Evolutionary conservation across 306 rosid genomes (phyloP).

Genomic region (Prunus mongolica): DNA sequence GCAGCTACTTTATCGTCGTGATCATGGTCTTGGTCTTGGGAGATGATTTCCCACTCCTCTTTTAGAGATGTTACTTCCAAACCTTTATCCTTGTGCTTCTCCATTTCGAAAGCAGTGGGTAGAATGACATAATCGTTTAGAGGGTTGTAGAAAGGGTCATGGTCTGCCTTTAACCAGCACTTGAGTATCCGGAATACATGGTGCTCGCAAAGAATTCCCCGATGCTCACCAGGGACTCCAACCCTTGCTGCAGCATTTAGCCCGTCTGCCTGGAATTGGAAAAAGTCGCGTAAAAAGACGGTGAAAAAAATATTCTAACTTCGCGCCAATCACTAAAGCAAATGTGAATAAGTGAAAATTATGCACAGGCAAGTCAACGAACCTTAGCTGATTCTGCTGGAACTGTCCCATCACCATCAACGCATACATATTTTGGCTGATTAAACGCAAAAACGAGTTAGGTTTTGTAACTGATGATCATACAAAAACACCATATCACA

Average conservation of each 20-base stretch:
- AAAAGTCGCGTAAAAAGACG: neutral
- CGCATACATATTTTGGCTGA: constrained; percentile 70
- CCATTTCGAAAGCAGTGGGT: constrained; percentile 78
- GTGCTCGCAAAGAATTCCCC: constrained; percentile 78
- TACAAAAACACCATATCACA: neutral
- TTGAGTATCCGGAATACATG: constrained; percentile 83
- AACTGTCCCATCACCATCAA: constrained; percentile 95
- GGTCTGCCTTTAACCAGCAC: constrained; percentile 91
- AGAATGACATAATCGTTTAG: constrained; percentile 87
- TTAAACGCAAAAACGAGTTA: constrained; percentile 16
- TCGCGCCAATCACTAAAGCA: neutral
- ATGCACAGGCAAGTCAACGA: neutral
- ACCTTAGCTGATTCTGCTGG: constrained; percentile 95
- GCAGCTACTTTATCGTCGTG: constrained; percentile 18
- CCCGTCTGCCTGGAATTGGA: constrained; percentile 75
- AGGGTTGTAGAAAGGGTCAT: constrained; percentile 90
- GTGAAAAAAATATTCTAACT: neutral
- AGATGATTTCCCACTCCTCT: constrained; percentile 95
- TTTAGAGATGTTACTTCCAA: constrained; percentile 67
- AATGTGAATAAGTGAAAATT: neutral
- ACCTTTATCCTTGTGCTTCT: constrained; percentile 52
- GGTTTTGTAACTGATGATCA: neutral
- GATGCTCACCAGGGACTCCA: constrained; percentile 88
- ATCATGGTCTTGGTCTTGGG: constrained; percentile 34
- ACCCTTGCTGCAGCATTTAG: constrained; percentile 85